Evolutionary conservation across 176 grass and related monocot genomes (phyloP).

Genomic region (Oryza nivara): DNA sequence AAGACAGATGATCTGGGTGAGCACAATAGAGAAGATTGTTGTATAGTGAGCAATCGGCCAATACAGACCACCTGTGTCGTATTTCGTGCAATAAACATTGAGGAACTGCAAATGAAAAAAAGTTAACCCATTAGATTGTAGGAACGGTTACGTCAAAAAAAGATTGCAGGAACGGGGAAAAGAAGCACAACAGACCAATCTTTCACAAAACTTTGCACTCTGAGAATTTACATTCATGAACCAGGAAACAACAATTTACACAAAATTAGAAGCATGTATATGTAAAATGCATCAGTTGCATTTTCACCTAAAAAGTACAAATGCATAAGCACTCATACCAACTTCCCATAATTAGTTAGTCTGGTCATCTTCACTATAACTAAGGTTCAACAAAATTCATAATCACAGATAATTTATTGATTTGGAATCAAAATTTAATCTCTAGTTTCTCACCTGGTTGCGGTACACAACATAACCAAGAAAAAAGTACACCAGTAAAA

Average conservation of each 20-base stretch:
- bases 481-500: conserved; percentile 88
- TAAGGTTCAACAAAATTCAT: neutral
- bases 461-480: conserved; percentile 87
- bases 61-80: conserved; percentile 78
- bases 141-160: neutral
- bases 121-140: conserved; percentile 21
- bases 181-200: no score
- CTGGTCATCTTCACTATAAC: neutral
- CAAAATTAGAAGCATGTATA: neutral
- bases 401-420: neutral
- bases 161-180: neutral
- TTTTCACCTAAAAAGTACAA: neutral
- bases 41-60: conserved; percentile 91
- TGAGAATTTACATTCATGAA: conserved; percentile 2
- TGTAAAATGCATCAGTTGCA: neutral
- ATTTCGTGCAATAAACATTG: conserved; percentile 84
- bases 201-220: neutral
- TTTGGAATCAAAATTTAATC: neutral
- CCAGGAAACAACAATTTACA: neutral
- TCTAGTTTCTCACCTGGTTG: conserved; percentile 72
- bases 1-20: conserved; percentile 91
- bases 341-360: neutral
- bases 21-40: conserved; percentile 84
- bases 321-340: neutral
- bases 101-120: conserved; percentile 62